Conservation (phyloP, 345 rosid genomes). For the Populus alba region DNA sequence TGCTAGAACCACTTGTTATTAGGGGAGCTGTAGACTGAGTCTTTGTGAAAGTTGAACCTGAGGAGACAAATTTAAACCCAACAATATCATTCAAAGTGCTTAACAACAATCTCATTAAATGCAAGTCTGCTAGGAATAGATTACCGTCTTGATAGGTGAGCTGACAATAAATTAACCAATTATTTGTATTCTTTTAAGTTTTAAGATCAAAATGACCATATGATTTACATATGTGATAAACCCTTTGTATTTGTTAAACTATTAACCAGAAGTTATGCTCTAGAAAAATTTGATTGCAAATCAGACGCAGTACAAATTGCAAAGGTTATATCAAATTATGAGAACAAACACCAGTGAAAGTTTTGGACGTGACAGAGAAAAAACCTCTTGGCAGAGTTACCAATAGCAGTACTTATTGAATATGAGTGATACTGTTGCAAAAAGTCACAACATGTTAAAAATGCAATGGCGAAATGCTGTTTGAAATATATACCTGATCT, state of each 20-base stretch:
- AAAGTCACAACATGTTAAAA: neutral
- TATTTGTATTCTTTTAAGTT: neutral
- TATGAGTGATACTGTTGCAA: neutral
- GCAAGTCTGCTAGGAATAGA: neutral
- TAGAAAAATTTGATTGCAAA: neutral
- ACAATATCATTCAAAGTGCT: slow-evolving; percentile 2
- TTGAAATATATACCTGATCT: slow-evolving; percentile 53
- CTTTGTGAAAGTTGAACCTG: slow-evolving; percentile 58
- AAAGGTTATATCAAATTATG: neutral
- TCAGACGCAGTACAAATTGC: neutral
- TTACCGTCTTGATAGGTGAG: neutral
- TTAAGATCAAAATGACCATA: neutral
- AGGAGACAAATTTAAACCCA: slow-evolving; percentile 14
- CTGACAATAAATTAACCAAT: neutral
- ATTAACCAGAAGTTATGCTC: neutral
- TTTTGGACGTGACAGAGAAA: neutral
- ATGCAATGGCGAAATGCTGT: neutral
- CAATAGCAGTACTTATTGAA: neutral
- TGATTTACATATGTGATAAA: neutral
- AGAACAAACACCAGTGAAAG: neutral
- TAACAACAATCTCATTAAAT: slow-evolving; percentile 1
- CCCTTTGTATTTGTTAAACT: neutral
- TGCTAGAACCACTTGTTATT: slow-evolving; percentile 59
- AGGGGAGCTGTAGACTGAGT: slow-evolving; percentile 63
- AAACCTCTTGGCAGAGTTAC: neutral